Percentiles rank a stretch among this genome's conserved stretches.
Conservation (phyloP, 83 land plant genomes). For the Picea abies region DNA sequence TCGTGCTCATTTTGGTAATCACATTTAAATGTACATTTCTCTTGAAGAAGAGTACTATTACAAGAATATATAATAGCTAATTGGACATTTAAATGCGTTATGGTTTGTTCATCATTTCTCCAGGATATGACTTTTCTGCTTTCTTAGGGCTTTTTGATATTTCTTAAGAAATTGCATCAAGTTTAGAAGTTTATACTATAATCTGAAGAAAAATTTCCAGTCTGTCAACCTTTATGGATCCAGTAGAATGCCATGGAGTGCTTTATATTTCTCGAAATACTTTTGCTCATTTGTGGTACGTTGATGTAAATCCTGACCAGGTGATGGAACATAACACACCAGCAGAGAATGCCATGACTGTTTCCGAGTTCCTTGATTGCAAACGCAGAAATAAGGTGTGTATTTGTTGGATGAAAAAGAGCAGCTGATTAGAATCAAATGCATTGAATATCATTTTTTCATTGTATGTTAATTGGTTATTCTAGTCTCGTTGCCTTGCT, state of each 20-base stretch:
- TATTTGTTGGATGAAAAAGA: not conserved
- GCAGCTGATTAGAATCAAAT: not conserved
- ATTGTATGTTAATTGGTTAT: not conserved
- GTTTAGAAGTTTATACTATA: too few species aligned
- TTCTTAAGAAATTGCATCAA: too few species aligned
- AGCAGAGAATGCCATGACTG: conserved; percentile 68
- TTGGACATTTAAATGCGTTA: not conserved
- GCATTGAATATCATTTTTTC: not conserved
- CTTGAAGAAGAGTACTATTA: not conserved
- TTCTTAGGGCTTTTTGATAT: too few species aligned
- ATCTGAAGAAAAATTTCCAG: not conserved
- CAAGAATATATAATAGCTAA: not conserved
- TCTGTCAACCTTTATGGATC: not conserved
- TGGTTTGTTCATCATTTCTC: too few species aligned
- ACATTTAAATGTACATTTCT: not conserved
- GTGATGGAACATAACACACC: conserved; percentile 88
- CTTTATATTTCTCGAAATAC: not conserved
- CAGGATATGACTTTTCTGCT: too few species aligned
- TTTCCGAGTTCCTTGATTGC: conserved; percentile 84
- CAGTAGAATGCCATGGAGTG: not conserved
- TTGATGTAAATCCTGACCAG: conserved; percentile 28
- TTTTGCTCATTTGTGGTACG: conserved; percentile 5
- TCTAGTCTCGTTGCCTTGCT: not conserved
- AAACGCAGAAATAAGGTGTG: conserved; percentile 89
- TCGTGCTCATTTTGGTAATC: not conserved